Conservation (phyloP, 352 stramenopile genomes). For the Globisporangium polare region DNA sequence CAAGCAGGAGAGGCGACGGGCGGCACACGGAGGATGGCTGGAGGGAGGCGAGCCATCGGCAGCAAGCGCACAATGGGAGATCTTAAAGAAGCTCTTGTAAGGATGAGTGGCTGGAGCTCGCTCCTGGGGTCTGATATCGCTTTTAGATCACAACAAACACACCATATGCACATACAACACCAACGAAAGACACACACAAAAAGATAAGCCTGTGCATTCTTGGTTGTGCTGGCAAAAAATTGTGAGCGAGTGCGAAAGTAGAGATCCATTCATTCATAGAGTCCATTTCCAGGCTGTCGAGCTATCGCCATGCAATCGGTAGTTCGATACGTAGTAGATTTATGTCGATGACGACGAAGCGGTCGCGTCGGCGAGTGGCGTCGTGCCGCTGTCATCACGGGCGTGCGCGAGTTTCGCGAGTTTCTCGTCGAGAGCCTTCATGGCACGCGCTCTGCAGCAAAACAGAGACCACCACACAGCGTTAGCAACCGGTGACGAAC, state of each 20-base stretch:
- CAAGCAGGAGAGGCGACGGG: not conserved
- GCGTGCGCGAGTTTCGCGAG: constrained; percentile 73
- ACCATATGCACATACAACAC: not conserved
- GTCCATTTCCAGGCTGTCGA: too few relatives aligned
- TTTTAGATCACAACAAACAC: constrained; percentile 7
- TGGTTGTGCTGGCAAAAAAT: not conserved
- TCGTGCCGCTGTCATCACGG: constrained; percentile 8
- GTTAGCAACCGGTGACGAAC: not conserved
- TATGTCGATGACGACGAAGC: not conserved
- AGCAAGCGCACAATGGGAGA: not conserved
- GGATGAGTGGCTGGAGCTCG: not conserved
- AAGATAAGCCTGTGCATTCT: not conserved
- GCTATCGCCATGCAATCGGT: too few relatives aligned
- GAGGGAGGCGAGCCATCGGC: not conserved
- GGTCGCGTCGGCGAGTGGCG: not conserved
- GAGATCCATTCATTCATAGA: too few relatives aligned
- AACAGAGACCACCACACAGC: not conserved
- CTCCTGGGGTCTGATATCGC: not conserved
- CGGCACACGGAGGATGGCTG: not conserved
- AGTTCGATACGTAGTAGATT: too few relatives aligned
- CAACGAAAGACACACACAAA: constrained; percentile 2
- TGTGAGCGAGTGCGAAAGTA: too few relatives aligned
- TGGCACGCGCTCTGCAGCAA: constrained; percentile 58
- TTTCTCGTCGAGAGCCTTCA: constrained; percentile 88
- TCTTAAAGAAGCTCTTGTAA: not conserved